phyloP scores from a whole-genome alignment of 2,329 filamentous ascomycete species.

The Monilinia laxa region DNA sequence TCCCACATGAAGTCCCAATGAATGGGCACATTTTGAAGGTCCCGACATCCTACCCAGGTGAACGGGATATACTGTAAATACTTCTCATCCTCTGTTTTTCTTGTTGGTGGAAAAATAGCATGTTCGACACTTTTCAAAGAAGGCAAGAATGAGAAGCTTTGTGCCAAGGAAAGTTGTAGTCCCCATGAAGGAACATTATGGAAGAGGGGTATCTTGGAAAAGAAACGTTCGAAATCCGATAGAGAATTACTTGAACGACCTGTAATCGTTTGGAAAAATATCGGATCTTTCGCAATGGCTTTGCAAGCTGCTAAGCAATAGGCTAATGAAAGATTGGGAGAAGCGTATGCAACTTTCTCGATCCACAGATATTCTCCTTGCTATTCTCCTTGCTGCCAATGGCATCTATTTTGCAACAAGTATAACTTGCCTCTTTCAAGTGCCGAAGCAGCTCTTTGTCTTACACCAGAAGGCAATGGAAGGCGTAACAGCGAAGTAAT shows the following conservation, averaged over 20 bases:
- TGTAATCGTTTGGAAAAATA: no score
- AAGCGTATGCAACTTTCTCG: conserved; percentile 1
- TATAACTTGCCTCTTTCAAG: no score
- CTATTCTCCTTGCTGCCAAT: no score
- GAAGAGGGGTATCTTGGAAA: neutral
- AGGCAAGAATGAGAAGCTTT: neutral
- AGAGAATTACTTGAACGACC: neutral
- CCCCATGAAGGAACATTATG: neutral
- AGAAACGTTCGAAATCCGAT: neutral
- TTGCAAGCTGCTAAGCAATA: conserved; percentile 2
- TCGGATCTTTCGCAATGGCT: neutral
- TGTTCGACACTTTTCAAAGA: neutral
- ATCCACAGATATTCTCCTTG: neutral
- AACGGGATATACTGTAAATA: conserved; percentile 3
- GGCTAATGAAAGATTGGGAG: neutral
- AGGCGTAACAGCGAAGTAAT: no score
- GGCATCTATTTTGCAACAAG: no score
- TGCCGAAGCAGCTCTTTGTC: no score
- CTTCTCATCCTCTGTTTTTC: neutral
- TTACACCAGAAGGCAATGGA: no score
- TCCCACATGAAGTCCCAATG: neutral
- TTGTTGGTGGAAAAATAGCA: neutral
- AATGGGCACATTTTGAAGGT: neutral
- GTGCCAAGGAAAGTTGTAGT: neutral
- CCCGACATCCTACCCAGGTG: neutral